Percentiles rank a stretch among this genome's conserved stretches.
These are phyloP conservation scores for Fusarium odoratissimum DNA, from an alignment of 2,329 filamentous ascomycete species.

Conservation along the genomic window DNA sequence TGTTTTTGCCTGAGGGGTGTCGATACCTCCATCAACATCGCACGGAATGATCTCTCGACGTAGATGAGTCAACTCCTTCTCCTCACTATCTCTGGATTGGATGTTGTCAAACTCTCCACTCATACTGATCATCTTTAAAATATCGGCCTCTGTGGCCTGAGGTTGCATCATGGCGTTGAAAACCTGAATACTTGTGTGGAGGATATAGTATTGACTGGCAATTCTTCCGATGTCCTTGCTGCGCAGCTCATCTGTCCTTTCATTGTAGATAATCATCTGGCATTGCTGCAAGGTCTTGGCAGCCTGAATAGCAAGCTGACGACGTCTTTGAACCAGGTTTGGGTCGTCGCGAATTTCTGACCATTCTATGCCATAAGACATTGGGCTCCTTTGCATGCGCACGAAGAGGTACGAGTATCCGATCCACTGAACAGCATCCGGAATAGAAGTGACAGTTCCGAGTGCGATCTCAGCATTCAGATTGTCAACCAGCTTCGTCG, in stretches of 20 bases:
- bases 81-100: conserved; percentile 89
- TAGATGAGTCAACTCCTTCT: conserved; percentile 83
- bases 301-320: conserved; percentile 88
- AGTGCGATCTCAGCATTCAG: conserved; percentile 94
- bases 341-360: conserved; percentile 89
- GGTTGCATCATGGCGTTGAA: conserved; percentile 97
- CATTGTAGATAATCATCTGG: conserved; percentile 99
- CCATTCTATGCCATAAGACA: conserved; percentile 96
- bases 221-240: conserved; percentile 97
- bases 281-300: conserved; percentile 88
- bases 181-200: conserved; percentile 92
- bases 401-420: conserved; percentile 98
- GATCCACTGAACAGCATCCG: conserved; percentile 95
- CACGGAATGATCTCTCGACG: conserved; percentile 79
- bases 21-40: conserved; percentile 78
- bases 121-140: conserved; percentile 96
- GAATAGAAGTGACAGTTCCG: conserved; percentile 93
- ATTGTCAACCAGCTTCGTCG: conserved; percentile 93
- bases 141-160: conserved; percentile 87
- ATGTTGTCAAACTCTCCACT: conserved; percentile 98
- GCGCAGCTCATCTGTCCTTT: conserved; percentile 89
- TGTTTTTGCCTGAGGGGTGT: conserved; percentile 86
- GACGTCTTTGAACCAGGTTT: conserved; percentile 83
- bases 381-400: conserved; percentile 91
- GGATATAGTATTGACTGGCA: conserved; percentile 95